Conservation (phyloP, 2,329 filamentous ascomycete genomes). For the Rhynchosporium secalis region DNA sequence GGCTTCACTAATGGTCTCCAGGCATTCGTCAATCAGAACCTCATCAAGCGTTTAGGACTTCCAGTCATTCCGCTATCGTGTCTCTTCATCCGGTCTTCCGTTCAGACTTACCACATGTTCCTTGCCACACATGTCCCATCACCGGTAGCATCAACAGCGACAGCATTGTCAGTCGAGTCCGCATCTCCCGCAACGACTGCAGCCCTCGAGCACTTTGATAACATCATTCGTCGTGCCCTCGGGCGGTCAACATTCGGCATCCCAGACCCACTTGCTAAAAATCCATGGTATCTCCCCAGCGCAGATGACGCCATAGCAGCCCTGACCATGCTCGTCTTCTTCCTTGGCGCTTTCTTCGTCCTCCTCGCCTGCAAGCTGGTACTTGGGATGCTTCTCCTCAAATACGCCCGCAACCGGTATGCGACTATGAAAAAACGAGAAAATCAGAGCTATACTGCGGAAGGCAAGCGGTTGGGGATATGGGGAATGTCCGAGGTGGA, state of each 20-base stretch:
- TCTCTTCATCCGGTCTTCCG: conserved; percentile 88
- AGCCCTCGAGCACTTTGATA: conserved; percentile 76
- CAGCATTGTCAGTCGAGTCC: conserved; percentile 64
- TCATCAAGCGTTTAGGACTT: conserved; percentile 85
- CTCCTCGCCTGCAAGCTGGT: conserved; percentile 82
- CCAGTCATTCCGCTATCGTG: conserved; percentile 92
- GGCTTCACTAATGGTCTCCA: conserved; percentile 41
- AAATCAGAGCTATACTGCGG: conserved; percentile 61
- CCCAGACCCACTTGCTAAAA: conserved; percentile 36
- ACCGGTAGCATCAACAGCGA: conserved; percentile 66
- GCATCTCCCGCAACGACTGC: conserved; percentile 73
- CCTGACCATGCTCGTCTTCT: conserved; percentile 80
- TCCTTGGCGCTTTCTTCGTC: conserved; percentile 81
- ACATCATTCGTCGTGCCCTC: conserved; percentile 73
- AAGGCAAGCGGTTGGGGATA: conserved; percentile 74
- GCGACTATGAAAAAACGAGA: conserved; percentile 72
- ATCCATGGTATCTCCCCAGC: conserved; percentile 38
- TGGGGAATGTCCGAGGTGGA: conserved; percentile 86
- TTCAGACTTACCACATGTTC: conserved; percentile 99
- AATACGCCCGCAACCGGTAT: conserved; percentile 78
- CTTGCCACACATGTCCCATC: conserved; percentile 81
- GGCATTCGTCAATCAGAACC: conserved; percentile 87
- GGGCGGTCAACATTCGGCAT: conserved; percentile 69
- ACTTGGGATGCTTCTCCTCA: conserved; percentile 83
- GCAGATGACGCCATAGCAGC: conserved; percentile 74